A percentile compares a stretch with the other conserved stretches of the same genome.
phyloP scores from a whole-genome alignment of 1,284 basidiomycete species.

The Trichosporon ovoides region DNA sequence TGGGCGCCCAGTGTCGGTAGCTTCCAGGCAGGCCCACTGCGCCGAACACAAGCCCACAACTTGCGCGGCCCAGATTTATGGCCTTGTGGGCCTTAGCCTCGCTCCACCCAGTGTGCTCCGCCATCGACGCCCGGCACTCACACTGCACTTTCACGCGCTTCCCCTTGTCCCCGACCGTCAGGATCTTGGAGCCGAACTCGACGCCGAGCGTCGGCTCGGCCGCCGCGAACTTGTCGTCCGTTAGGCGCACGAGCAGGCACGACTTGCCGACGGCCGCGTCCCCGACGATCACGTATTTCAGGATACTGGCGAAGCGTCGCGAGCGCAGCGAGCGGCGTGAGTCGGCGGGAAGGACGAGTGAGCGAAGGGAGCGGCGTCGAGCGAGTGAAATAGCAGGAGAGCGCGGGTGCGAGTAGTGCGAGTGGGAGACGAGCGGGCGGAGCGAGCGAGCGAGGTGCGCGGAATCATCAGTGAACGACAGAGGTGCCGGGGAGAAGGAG shows the following conservation, averaged over 20 bases:
- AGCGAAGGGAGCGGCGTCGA: not conserved
- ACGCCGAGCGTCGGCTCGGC: constrained; percentile 45
- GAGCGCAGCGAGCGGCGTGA: not conserved
- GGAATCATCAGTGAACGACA: not conserved
- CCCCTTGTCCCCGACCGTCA: constrained; percentile 33
- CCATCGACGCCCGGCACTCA: constrained; percentile 20
- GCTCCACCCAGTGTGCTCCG: not conserved
- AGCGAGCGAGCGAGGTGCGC: not conserved
- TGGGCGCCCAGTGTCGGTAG: too few species aligned
- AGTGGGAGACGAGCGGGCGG: not conserved
- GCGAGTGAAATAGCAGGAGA: not conserved
- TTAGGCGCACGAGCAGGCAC: constrained; percentile 38
- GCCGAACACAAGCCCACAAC: too few species aligned
- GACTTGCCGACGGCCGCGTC: constrained; percentile 45
- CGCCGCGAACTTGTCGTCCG: constrained; percentile 36
- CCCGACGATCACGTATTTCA: constrained; percentile 46
- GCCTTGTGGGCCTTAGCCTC: not conserved
- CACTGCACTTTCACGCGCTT: constrained; percentile 47
- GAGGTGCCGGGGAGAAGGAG: too few species aligned
- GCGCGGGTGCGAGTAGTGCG: not conserved
- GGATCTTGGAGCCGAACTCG: constrained; percentile 41
- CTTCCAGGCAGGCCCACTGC: too few species aligned
- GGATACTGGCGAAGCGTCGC: constrained; percentile 27
- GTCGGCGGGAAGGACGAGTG: not conserved
- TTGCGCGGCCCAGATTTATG: too few species aligned